These are phyloP conservation scores for Backusella sp. DNA, from an alignment of 192 early-diverging fungal genomes.

Conservation along the genomic window DNA sequence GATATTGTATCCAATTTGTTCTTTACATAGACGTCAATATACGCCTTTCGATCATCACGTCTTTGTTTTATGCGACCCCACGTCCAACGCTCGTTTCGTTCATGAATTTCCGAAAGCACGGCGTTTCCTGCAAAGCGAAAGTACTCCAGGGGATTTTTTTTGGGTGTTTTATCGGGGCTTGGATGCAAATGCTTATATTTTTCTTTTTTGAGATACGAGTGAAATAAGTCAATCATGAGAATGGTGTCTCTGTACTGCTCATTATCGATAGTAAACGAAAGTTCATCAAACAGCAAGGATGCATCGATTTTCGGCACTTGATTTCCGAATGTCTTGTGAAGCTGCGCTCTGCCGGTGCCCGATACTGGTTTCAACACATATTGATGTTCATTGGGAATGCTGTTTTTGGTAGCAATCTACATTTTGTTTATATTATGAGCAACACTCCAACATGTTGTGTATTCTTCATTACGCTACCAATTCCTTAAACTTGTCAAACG, in stretches of 20 bases:
- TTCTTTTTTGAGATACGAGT: constrained; percentile 75
- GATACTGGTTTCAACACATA: constrained; percentile 93
- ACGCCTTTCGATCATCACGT: constrained; percentile 73
- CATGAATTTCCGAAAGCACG: constrained; percentile 86
- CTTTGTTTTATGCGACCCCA: constrained; percentile 83
- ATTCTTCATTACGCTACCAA: constrained; percentile 36
- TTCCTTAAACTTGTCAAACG: constrained; percentile 41
- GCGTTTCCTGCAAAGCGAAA: constrained; percentile 74
- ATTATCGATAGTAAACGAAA: constrained; percentile 89
- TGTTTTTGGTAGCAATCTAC: constrained; percentile 61
- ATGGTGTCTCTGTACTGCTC: constrained; percentile 85
- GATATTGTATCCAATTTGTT: constrained; percentile 46
- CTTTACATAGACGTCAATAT: constrained; percentile 75
- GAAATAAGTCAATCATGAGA: constrained; percentile 79
- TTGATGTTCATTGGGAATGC: constrained; percentile 63
- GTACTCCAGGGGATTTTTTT: constrained; percentile 82
- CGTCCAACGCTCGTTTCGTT: constrained; percentile 78
- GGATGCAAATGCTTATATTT: constrained; percentile 87
- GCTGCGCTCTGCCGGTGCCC: constrained; percentile 75
- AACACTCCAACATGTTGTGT: background rate
- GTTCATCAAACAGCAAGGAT: constrained; percentile 84
- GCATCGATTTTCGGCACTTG: constrained; percentile 58
- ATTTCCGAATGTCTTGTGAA: constrained; percentile 68
- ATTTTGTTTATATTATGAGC: background rate
- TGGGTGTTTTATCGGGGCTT: constrained; percentile 76